Evolutionary conservation across 371 early-diverging fungal genomes (phyloP).

Genomic region (Amoeboradix gromovi): DNA sequence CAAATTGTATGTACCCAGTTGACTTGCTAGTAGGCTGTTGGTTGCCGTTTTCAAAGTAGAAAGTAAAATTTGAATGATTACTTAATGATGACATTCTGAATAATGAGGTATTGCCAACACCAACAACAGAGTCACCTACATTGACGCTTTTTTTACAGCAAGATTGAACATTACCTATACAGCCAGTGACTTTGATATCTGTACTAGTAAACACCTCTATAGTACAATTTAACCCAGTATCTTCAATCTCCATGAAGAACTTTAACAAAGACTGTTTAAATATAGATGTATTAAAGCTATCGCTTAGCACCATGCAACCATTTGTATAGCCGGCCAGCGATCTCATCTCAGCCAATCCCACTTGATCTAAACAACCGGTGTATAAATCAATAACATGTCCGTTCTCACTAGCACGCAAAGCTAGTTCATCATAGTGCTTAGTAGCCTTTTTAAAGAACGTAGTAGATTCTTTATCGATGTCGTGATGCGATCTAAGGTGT

Average conservation of each 20-base stretch:
- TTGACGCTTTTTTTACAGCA: constrained; percentile 55
- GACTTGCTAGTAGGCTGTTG: constrained; percentile 19
- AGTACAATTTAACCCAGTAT: constrained; percentile 94
- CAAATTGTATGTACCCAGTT: constrained; percentile 76
- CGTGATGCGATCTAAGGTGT: constrained; percentile 82
- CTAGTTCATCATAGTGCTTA: constrained; percentile 67
- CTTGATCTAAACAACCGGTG: constrained; percentile 73
- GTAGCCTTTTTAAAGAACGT: constrained; percentile 67
- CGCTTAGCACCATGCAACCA: constrained; percentile 82
- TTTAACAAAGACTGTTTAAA: constrained; percentile 88
- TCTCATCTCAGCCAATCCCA: constrained; percentile 93
- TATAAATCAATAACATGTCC: constrained; percentile 68
- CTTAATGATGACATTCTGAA: constrained; percentile 79
- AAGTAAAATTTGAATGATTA: constrained; percentile 48
- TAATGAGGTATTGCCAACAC: constrained; percentile 70
- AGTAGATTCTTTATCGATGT: constrained; percentile 78
- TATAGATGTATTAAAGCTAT: constrained; percentile 76
- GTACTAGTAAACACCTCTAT: constrained; percentile 79
- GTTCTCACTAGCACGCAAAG: constrained; percentile 51
- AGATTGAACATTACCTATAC: constrained; percentile 78
- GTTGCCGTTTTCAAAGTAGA: constrained; percentile 84
- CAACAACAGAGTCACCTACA: constrained; percentile 82
- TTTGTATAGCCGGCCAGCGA: constrained; percentile 65
- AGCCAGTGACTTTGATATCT: constrained; percentile 74
- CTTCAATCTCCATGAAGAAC: constrained; percentile 58